Evolutionary conservation across 139 green algal genomes (phyloP).

Genomic region (Closterium sp.): DNA sequence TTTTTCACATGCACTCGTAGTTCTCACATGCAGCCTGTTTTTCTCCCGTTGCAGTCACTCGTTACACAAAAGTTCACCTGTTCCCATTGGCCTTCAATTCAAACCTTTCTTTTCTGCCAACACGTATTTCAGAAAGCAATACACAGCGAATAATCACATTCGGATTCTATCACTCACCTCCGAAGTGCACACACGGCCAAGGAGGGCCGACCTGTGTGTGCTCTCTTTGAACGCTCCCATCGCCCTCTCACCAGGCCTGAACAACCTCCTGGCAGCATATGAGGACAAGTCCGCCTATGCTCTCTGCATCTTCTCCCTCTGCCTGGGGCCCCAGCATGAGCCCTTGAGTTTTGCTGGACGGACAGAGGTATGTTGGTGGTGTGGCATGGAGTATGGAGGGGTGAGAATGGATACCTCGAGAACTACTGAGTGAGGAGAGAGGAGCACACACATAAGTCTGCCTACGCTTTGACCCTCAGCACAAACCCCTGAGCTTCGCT

Average conservation of each 20-base stretch:
- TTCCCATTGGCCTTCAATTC: neutral
- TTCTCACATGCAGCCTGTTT: neutral
- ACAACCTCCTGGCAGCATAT: neutral
- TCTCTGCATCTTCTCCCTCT: conserved; percentile 94
- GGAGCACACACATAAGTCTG: too few relatives aligned
- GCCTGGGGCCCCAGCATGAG: conserved; percentile 61
- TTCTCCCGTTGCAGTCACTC: neutral
- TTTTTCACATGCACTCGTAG: neutral
- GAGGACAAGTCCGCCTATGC: conserved; percentile 65
- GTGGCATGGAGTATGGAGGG: neutral
- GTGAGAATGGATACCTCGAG: too few relatives aligned
- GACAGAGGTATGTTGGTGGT: conserved; percentile 68
- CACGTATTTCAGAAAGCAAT: neutral
- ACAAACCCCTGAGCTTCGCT: too few relatives aligned
- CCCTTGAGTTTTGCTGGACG: conserved; percentile 84
- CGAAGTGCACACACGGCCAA: too few relatives aligned
- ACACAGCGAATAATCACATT: too few relatives aligned
- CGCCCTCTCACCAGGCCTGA: neutral
- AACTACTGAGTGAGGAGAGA: too few relatives aligned
- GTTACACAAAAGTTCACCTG: neutral
- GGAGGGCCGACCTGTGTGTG: too few relatives aligned
- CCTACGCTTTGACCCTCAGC: too few relatives aligned
- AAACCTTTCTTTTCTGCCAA: neutral
- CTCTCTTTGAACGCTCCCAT: too few relatives aligned
- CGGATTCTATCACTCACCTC: too few relatives aligned